Evolutionary conservation across 129 eudicot genomes (phyloP), one percentile per base, ranked within the genome.

Genomic region (Centrapalus pauciflorus): DNA sequence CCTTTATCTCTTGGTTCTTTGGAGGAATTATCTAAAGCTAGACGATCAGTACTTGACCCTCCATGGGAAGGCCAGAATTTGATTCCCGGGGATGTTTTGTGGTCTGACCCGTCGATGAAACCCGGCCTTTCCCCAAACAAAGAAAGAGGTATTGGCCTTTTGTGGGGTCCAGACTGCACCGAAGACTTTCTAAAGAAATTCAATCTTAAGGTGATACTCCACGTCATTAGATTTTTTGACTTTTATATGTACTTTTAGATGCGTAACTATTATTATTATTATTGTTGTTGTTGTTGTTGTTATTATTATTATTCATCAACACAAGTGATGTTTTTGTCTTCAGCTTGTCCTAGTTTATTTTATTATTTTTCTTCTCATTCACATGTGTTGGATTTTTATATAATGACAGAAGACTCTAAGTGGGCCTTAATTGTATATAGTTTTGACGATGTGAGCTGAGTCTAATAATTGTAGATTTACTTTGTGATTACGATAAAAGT

Each of bases 141-240:
- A 48, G 99, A 93, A 74, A 77, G 99, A 76, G 99, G 99, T 49
- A 93, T 93, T 29, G 99, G 99, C 16, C 96, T 93, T 27, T 67
- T 93, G 76, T 93, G 95, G 95, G 99, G 99, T 40, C 99, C 99
- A 0, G 99, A 93, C 71, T 89, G 95, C 74, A 93, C 99, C 17
- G 93, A 93, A 78, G 87, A 86, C 17, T 93, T 93, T 66, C 50
- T 93, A 74, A 93, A 93, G 84, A 86, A 84, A 72, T 84, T 69
- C 41, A 74, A 75, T 74, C 70, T 93, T 12, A 93, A 93, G 95
- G 99, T 89, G 33, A 83, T 55, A n/a, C 23, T 8, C 5, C 30
- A 46, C 1, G 34, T 13, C 49, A 33, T 30, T 57, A 10, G 48
- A 27, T 74, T 12, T 52, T 24, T 35, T 33, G 9, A 33, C 30